Evolutionary conservation across 2,329 filamentous ascomycete species (phyloP), one percentile per base, ranked within the genome.

Genomic region (Ampelomyces quisqualis): DNA sequence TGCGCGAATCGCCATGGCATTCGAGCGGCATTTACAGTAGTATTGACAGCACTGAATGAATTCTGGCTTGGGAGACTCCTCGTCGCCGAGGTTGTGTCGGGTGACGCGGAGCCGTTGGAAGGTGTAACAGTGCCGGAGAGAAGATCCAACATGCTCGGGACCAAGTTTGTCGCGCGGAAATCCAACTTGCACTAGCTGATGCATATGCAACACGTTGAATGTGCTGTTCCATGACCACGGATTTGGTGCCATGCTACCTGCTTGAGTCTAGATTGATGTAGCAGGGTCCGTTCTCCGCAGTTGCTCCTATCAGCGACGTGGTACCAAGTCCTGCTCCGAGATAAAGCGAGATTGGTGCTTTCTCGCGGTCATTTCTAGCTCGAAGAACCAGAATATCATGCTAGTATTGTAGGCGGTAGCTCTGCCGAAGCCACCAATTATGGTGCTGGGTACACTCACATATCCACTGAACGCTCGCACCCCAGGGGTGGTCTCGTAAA

Each of bases 181-280:
- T 3, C 80, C 79, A 3, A 79, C 75, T 42, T 80, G 75, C 13
- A 73, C 75, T 6, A 79, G 84, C 63, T 86, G 81, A 55, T 87
- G 83, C 51, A 87, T 77, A 64, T 84, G 86, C n/a, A 87, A 73
- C 64, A 63, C 63, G 36, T 63, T 60, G 17, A 60, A 57, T 19
- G 61, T 59, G 29, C 60, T 63, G 50, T 63, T 64, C 47, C 57
- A 64, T 6, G 49, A 53, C 49, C 50, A 55, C 4, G 45, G 38
- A 13, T 55, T 53, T 5, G 38, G 36, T 20, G 39, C 47, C 10
- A 53, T 58, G 15, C 45, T n/a, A n/a, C n/a, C n/a, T 51, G 21
- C 58, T 58, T 0, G 43, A 48, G 21, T 58, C 53, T 6, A 32
- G 14, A 29, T 53, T 53, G 45, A 57, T 47, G 22, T 38, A 40